phyloP scores from a whole-genome alignment of 768 basidiomycete species.

The Tulasnella sp. region DNA sequence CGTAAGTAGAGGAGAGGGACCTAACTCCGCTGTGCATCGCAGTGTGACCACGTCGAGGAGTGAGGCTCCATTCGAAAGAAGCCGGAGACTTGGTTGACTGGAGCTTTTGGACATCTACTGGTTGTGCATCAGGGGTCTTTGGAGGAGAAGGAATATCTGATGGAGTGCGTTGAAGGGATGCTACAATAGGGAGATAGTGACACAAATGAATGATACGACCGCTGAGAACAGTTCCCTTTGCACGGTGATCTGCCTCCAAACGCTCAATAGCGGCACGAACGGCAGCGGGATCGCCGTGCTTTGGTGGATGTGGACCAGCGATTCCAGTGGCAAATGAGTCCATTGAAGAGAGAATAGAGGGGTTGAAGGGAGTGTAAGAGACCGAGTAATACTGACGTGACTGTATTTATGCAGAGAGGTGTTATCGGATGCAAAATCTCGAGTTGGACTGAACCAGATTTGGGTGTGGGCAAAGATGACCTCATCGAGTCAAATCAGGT shows the following conservation, averaged over 20 bases:
- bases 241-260: conserved; percentile 60
- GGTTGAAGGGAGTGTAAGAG: too few relatives aligned
- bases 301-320: conserved; percentile 15
- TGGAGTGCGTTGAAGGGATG: conserved; percentile 39
- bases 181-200: conserved; percentile 74
- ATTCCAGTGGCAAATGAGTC: conserved; percentile 10
- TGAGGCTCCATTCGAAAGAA: conserved; percentile 48
- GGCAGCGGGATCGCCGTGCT: conserved; percentile 23
- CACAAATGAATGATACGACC: conserved; percentile 87
- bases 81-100: conserved; percentile 18
- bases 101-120: conserved; percentile 21
- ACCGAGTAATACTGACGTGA: too few relatives aligned
- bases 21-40: conserved; percentile 93
- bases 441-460: too few relatives aligned
- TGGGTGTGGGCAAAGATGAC: too few relatives aligned
- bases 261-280: conserved; percentile 57
- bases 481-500: too few relatives aligned
- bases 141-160: conserved; percentile 47
- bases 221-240: conserved; percentile 58
- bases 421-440: too few relatives aligned
- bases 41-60: conserved; percentile 74
- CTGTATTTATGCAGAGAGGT: too few relatives aligned
- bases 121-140: conserved; percentile 53
- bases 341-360: too few relatives aligned
- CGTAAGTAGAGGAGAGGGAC: conserved; percentile 67